A percentile compares a stretch with the other conserved stretches of the same genome.
Conservation (phyloP, 371 early-diverging fungal genomes). For the Saksenaea vasiformis region DNA sequence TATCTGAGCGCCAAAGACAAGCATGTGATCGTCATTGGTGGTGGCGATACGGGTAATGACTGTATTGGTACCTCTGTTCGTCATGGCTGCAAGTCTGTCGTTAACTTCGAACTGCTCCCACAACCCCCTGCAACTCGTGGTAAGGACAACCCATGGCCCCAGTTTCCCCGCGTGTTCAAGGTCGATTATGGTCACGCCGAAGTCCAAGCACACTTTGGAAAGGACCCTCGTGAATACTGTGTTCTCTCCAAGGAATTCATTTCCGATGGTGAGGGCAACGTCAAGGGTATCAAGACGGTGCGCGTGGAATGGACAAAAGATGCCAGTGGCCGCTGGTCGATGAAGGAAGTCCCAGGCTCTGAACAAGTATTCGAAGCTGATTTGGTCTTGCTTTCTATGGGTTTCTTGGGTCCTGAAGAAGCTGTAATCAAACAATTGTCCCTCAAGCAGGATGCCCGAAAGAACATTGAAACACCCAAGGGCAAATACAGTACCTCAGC, state of each 20-base stretch:
- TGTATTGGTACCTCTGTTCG: constrained; percentile 94
- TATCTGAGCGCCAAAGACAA: constrained; percentile 90
- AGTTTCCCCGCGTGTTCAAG: constrained; percentile 91
- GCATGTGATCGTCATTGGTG: constrained; percentile 96
- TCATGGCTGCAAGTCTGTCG: constrained; percentile 88
- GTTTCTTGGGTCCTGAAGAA: constrained; percentile 95
- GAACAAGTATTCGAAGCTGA: constrained; percentile 88
- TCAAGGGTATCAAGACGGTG: constrained; percentile 92
- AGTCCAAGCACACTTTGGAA: constrained; percentile 82
- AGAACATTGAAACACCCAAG: constrained; percentile 82
- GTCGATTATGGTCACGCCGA: constrained; percentile 97
- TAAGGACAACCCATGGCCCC: constrained; percentile 96
- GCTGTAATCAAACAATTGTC: constrained; percentile 75
- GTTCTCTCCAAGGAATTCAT: constrained; percentile 93
- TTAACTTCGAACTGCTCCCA: constrained; percentile 96
- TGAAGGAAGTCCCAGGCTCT: constrained; percentile 84
- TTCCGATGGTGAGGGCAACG: constrained; percentile 71
- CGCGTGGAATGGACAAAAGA: constrained; percentile 93
- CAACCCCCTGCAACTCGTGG: constrained; percentile 84
- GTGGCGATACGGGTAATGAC: constrained; percentile 97
- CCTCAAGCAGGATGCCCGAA: constrained; percentile 73
- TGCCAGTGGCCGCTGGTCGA: constrained; percentile 79
- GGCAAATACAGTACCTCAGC: constrained; percentile 79
- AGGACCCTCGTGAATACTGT: constrained; percentile 94
- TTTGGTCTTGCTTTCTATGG: constrained; percentile 92